These are phyloP conservation scores for Curvularia spicifera DNA, from an alignment of 2,329 filamentous ascomycete genomes.

Conservation along the genomic window DNA sequence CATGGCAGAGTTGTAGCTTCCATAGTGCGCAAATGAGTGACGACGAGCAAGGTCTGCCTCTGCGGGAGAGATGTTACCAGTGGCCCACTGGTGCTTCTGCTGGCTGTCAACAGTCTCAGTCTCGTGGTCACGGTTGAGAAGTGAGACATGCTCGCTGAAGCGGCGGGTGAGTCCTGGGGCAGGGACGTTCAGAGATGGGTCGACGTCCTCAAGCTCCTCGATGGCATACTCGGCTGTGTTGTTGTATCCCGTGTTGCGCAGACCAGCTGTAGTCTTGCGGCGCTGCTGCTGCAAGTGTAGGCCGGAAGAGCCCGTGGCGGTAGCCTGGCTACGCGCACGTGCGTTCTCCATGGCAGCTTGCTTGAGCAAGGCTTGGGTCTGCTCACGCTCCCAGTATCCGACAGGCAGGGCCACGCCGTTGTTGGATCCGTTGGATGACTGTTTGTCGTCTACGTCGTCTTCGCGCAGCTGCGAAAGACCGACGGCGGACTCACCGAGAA, in stretches of 20 bases:
- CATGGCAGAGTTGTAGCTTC: conserved; percentile 35
- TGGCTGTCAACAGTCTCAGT: conserved; percentile 31
- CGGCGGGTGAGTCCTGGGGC: conserved; percentile 40
- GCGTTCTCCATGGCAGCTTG: conserved; percentile 48
- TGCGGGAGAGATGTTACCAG: conserved; percentile 32
- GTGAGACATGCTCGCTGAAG: conserved; percentile 46
- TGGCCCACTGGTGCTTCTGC: conserved; percentile 40
- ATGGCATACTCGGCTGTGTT: conserved; percentile 69
- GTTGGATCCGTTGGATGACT: conserved; percentile 63
- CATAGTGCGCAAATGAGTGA: conserved; percentile 71
- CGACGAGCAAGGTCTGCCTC: conserved; percentile 68
- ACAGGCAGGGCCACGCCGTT: conserved; percentile 54
- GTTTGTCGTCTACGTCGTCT: conserved; percentile 67
- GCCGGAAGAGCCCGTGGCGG: conserved; percentile 39
- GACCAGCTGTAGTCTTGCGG: conserved; percentile 51
- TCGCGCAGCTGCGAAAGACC: conserved; percentile 45
- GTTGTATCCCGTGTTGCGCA: conserved; percentile 68
- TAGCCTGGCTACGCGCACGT: conserved; percentile 41
- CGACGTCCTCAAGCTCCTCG: conserved; percentile 72
- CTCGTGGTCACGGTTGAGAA: conserved; percentile 31
- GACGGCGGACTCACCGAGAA: conserved; percentile 66
- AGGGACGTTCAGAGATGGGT: conserved; percentile 56
- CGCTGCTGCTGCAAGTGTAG: conserved; percentile 30
- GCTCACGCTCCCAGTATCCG: conserved; percentile 43
- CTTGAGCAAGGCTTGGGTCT: conserved; percentile 44